phyloP scores from a whole-genome alignment of 176 grass and related monocot genomes.

The Echinochloa phyllopogon region DNA sequence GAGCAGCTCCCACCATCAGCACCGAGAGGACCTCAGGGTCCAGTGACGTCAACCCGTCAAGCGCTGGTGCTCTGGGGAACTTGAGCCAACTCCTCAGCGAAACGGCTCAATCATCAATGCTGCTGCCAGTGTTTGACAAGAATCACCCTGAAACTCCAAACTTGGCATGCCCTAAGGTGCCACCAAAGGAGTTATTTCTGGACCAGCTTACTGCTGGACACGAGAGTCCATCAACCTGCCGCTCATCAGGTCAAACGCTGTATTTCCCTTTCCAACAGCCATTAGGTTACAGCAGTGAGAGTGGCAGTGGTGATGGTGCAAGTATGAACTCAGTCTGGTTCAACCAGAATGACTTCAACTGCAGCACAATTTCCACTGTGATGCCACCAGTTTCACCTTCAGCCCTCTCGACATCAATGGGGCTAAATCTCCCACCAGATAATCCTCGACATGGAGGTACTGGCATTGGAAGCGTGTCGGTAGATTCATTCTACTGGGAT shows the following conservation, averaged over 20 bases:
- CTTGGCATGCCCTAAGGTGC: conserved; percentile 50
- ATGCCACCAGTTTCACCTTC: conserved; percentile 63
- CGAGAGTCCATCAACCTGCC: conserved; percentile 56
- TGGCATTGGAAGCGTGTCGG: conserved; percentile 33
- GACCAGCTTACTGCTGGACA: conserved; percentile 55
- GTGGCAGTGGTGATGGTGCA: conserved; percentile 42
- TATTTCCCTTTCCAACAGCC: conserved; percentile 66
- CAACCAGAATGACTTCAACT: conserved; percentile 65
- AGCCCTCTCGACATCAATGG: conserved; percentile 55
- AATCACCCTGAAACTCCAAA: conserved; percentile 47
- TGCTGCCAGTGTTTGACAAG: conserved; percentile 49
- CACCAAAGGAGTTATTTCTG: conserved; percentile 55
- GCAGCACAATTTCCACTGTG: conserved; percentile 61
- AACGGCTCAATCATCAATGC: conserved; percentile 63
- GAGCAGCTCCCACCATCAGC: conserved; percentile 51
- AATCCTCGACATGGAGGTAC: conserved; percentile 49
- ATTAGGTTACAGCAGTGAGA: conserved; percentile 51
- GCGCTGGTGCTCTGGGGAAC: conserved; percentile 49
- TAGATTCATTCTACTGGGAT: conserved; percentile 62
- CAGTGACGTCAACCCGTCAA: conserved; percentile 57
- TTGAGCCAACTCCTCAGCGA: conserved; percentile 60
- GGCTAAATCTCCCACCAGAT: conserved; percentile 51
- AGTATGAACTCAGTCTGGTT: conserved; percentile 63
- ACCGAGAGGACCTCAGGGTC: conserved; percentile 62
- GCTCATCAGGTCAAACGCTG: conserved; percentile 41